Percentiles rank a stretch among this genome's conserved stretches.
These are phyloP conservation scores for Rhizoclosmatium sp. DNA, from an alignment of 192 early-diverging fungal species.

Conservation along the genomic window DNA sequence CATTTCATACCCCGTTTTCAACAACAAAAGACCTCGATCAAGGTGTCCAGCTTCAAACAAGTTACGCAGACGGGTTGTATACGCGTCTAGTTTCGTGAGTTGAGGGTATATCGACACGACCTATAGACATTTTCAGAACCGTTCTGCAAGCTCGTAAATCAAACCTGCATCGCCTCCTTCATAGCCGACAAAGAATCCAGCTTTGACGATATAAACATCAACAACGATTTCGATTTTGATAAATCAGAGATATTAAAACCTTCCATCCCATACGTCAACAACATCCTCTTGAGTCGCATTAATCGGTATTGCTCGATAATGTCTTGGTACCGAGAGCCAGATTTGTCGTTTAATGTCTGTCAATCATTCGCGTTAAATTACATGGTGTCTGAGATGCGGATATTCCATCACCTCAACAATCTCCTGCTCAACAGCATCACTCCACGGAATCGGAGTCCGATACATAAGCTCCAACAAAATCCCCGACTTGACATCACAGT, in stretches of 20 bases:
- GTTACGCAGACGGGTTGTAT: conserved; percentile 57
- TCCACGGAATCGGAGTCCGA: conserved; percentile 72
- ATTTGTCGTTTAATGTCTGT: background rate
- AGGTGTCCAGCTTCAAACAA: conserved; percentile 56
- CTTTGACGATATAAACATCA: conserved; percentile 60
- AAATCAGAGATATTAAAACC: conserved; percentile 68
- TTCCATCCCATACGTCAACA: conserved; percentile 62
- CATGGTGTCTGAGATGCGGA: background rate
- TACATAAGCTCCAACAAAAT: conserved; percentile 71
- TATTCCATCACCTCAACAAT: conserved; percentile 41
- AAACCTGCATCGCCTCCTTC: conserved; percentile 59
- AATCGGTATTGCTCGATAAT: conserved; percentile 69
- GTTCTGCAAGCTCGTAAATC: background rate
- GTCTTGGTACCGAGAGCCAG: conserved; percentile 47
- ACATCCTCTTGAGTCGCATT: conserved; percentile 70
- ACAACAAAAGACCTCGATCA: conserved; percentile 34
- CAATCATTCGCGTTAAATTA: background rate
- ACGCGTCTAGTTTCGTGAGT: conserved; percentile 61
- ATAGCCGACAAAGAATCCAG: conserved; percentile 60
- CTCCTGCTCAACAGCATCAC: conserved; percentile 50
- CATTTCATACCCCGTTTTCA: conserved; percentile 39
- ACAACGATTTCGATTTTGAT: conserved; percentile 56
- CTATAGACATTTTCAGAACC: conserved; percentile 33
- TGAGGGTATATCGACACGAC: conserved; percentile 69
- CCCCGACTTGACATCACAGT: conserved; percentile 42